A percentile compares a stretch with the other conserved stretches of the same genome.
Conservation (phyloP, 2,329 filamentous ascomycete species). For the Aspergillus sclerotialis region DNA sequence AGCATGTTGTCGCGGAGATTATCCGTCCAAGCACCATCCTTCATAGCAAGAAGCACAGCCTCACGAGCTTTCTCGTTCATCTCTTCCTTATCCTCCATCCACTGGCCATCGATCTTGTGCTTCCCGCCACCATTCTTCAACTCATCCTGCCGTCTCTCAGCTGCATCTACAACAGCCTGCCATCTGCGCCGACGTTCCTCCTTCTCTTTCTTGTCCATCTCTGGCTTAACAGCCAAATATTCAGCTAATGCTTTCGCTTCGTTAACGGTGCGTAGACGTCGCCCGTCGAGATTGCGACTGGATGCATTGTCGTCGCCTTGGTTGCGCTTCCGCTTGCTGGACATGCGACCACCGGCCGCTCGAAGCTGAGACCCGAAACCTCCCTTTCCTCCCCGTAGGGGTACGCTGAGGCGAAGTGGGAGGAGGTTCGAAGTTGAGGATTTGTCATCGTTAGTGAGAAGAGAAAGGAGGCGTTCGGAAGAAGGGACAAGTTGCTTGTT, state of each 20-base stretch:
- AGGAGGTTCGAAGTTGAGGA: conserved; percentile 53
- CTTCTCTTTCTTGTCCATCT: conserved; percentile 93
- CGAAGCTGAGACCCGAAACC: conserved; percentile 96
- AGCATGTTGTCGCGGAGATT: conserved; percentile 31
- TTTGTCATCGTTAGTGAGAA: conserved; percentile 47
- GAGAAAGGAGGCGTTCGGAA: conserved; percentile 50
- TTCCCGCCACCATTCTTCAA: conserved; percentile 66
- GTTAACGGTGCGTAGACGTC: conserved; percentile 81
- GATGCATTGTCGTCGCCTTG: conserved; percentile 80
- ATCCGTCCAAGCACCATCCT: conserved; percentile 48
- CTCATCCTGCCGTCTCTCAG: conserved; percentile 77
- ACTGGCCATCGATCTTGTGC: conserved; percentile 70
- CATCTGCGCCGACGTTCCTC: conserved; percentile 74
- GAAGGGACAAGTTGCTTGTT: conserved; percentile 60
- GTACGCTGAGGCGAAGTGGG: conserved; percentile 70
- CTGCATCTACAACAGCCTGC: conserved; percentile 79
- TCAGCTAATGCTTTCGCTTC: conserved; percentile 94
- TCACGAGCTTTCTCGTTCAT: conserved; percentile 76
- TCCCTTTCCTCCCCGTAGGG: conserved; percentile 87
- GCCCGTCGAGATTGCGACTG: conserved; percentile 86
- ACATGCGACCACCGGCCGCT: conserved; percentile 96
- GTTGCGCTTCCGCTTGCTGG: conserved; percentile 80
- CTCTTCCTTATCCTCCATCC: conserved; percentile 93
- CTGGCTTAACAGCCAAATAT: conserved; percentile 89
- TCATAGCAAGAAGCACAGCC: conserved; percentile 65